Percentiles rank a stretch among this genome's conserved stretches.
phyloP scores from a whole-genome alignment of 495 filamentous ascomycete genomes.

The Penicillium fimorum region DNA sequence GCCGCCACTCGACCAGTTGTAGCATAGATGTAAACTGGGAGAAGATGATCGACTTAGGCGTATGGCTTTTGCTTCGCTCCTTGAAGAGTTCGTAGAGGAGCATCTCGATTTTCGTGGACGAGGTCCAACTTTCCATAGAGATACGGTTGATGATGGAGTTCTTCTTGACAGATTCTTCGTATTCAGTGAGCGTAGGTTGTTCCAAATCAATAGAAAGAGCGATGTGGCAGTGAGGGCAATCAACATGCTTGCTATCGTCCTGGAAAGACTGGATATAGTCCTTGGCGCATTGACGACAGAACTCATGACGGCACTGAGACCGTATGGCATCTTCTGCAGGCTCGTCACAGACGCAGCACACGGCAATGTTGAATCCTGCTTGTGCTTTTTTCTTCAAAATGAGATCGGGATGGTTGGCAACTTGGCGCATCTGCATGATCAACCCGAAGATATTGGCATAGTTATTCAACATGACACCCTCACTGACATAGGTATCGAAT shows the following conservation, averaged over 20 bases:
- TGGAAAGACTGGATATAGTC: constrained; percentile 76
- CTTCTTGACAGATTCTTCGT: constrained; percentile 80
- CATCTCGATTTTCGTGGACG: constrained; percentile 95
- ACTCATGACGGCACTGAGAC: constrained; percentile 89
- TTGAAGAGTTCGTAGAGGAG: constrained; percentile 90
- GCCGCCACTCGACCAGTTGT: constrained; percentile 87
- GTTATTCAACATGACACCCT: constrained; percentile 93
- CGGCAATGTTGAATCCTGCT: constrained; percentile 84
- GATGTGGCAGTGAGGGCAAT: constrained; percentile 93
- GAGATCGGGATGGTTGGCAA: constrained; percentile 91
- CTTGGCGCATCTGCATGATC: constrained; percentile 97
- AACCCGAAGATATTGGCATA: constrained; percentile 81
- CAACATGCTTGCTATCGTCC: constrained; percentile 53
- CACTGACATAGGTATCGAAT: constrained; percentile 93
- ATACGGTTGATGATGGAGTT: constrained; percentile 96
- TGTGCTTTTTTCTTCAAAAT: constrained; percentile 83
- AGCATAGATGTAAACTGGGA: constrained; percentile 72
- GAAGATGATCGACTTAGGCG: constrained; percentile 82
- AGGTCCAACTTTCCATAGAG: constrained; percentile 96
- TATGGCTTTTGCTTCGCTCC: constrained; percentile 83
- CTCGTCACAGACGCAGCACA: constrained; percentile 94
- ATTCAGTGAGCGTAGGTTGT: constrained; percentile 88
- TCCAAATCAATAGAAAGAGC: constrained; percentile 85
- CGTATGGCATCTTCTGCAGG: constrained; percentile 91
- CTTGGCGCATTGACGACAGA: constrained; percentile 86